Evolutionary conservation across 306 rosid species (phyloP).

Genomic region (Castanea sativa): DNA sequence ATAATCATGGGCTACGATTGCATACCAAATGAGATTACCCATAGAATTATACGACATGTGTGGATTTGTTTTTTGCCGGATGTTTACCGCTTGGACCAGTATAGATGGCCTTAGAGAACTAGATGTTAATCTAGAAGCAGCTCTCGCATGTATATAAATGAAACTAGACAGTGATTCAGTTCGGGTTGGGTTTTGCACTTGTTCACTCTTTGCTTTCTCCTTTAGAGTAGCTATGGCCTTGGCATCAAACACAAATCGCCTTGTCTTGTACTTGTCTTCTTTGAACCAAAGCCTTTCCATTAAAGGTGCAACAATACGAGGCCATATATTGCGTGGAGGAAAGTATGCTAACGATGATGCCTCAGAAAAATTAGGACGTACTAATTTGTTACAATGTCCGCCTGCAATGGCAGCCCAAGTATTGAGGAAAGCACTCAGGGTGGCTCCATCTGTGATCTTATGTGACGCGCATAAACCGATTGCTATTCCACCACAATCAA

Average conservation of each 20-base stretch:
- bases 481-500: conserved; percentile 53
- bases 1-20: neutral
- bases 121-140: neutral
- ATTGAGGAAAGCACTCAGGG: conserved; percentile 27
- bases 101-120: neutral
- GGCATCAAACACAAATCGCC: conserved; percentile 35
- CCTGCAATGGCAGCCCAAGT: conserved; percentile 40
- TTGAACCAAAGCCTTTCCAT: conserved; percentile 26
- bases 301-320: conserved; percentile 1
- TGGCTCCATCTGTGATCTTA: conserved; percentile 37
- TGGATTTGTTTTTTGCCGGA: neutral
- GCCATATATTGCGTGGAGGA: conserved; percentile 37
- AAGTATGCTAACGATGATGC: conserved; percentile 19
- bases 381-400: conserved; percentile 11
- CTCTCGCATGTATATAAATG: conserved; percentile 27
- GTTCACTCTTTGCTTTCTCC: conserved; percentile 15
- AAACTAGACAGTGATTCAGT: conserved; percentile 38
- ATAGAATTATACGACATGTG: neutral
- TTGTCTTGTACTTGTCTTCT: conserved; percentile 27
- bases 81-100: neutral
- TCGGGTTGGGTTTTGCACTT: conserved; percentile 30
- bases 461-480: conserved; percentile 43
- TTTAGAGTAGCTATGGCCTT: conserved; percentile 26
- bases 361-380: conserved; percentile 29
- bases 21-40: conserved; percentile 1